Evolutionary conservation across 345 rosid genomes (phyloP).

Genomic region (Hypericum androsaemum): DNA sequence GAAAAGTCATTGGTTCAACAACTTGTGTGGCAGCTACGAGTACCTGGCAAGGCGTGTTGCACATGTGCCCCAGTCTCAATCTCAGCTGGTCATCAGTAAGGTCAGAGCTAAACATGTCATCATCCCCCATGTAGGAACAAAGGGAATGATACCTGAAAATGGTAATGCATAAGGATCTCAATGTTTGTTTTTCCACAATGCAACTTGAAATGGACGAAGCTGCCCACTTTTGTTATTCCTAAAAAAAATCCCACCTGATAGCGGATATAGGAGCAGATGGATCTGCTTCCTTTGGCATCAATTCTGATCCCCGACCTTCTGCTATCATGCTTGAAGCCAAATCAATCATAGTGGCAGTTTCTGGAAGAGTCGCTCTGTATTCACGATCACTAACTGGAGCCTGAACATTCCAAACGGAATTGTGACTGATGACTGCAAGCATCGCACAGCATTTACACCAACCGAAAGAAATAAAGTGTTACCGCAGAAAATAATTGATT

Average conservation of each 20-base stretch:
- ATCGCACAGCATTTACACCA: slow-evolving; percentile 10
- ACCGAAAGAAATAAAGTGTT: slow-evolving; percentile 5
- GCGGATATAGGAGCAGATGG: slow-evolving; percentile 77
- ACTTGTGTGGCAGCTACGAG: not conserved
- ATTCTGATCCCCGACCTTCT: slow-evolving; percentile 70
- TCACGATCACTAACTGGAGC: slow-evolving; percentile 98
- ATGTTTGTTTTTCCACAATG: not conserved
- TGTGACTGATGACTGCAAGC: slow-evolving; percentile 17
- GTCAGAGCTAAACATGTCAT: slow-evolving; percentile 97
- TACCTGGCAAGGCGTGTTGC: slow-evolving; percentile 93
- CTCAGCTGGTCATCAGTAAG: slow-evolving; percentile 87
- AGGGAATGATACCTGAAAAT: slow-evolving; percentile 77
- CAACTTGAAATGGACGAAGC: not conserved
- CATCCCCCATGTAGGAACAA: slow-evolving; percentile 93
- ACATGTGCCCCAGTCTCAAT: slow-evolving; percentile 87
- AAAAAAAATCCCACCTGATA: slow-evolving; percentile 34
- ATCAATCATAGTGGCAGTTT: slow-evolving; percentile 87
- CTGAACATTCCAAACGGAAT: slow-evolving; percentile 38
- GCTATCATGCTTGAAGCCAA: slow-evolving; percentile 82
- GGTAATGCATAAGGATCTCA: not conserved
- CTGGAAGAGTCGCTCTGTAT: slow-evolving; percentile 85
- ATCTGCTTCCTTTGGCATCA: slow-evolving; percentile 92
- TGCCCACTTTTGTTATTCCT: not conserved
- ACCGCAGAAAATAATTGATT: slow-evolving; percentile 3
- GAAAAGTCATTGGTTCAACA: not conserved